These are phyloP conservation scores for Funneliformis geosporum DNA, from an alignment of 192 early-diverging fungal genomes.

Conservation along the genomic window DNA sequence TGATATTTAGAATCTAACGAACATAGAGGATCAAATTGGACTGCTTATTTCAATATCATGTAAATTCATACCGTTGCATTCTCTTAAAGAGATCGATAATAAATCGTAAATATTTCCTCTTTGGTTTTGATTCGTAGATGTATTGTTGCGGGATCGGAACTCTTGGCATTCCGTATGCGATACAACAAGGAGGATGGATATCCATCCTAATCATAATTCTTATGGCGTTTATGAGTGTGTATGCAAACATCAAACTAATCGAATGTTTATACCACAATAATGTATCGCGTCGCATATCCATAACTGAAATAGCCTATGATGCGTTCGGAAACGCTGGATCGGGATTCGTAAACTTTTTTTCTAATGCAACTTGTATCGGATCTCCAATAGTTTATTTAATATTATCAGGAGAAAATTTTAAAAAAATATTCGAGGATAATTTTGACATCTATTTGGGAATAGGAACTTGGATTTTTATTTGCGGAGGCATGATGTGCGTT, in stretches of 20 bases:
- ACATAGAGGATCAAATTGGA: slow-evolving; percentile 26
- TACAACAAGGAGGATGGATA: slow-evolving; percentile 77
- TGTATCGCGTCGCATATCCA: slow-evolving; percentile 7
- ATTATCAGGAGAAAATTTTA: slow-evolving; percentile 63
- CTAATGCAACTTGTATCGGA: slow-evolving; percentile 50
- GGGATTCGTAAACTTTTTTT: slow-evolving; percentile 56
- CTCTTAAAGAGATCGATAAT: background rate
- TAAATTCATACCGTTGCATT: background rate
- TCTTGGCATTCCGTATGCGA: slow-evolving; percentile 57
- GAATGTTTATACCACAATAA: slow-evolving; percentile 54
- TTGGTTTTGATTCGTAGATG: slow-evolving; percentile 36
- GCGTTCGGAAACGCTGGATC: slow-evolving; percentile 54
- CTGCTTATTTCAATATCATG: slow-evolving; percentile 25
- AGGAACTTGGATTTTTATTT: slow-evolving; percentile 60
- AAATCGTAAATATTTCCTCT: background rate
- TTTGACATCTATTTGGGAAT: slow-evolving; percentile 43
- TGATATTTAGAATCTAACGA: too few relatives aligned
- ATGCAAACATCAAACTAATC: slow-evolving; percentile 73
- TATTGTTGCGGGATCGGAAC: slow-evolving; percentile 67
- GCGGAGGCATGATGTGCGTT: slow-evolving; percentile 52
- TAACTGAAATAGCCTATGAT: slow-evolving; percentile 33
- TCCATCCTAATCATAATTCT: slow-evolving; percentile 67
- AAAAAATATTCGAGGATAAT: slow-evolving; percentile 48
- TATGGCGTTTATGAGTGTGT: slow-evolving; percentile 67
- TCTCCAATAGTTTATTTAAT: slow-evolving; percentile 63